Base-by-base conservation (phyloP, 2,329 filamentous ascomycete species). In the Epichloe glyceriae region DNA sequence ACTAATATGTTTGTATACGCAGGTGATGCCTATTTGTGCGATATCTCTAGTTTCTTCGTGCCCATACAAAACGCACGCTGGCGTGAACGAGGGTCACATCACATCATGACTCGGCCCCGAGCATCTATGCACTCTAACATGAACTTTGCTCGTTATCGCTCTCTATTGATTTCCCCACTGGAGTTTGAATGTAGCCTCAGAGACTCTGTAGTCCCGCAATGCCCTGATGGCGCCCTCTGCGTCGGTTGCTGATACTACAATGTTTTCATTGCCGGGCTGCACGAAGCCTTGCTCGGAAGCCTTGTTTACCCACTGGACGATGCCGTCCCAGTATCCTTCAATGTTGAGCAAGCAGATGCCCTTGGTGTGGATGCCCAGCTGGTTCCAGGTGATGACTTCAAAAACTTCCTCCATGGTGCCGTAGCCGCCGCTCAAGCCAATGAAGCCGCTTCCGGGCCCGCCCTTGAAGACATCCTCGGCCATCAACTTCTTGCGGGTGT, bases 331-430 rank as follows among this genome's bases (percentile, higher is more conserved):
- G 69, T 95, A 97, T 0, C 89, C 88, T 50, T 90, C 82, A 26
- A 96, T 76, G 66, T 97, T 97, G 58, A 87, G 80, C 46, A 96
- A 72, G 50, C 91, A 82, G 44, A 97, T 82, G 3, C 85, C 86
- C 47, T 78, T 74, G 59, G 75, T 76, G 69, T 97, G 93, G 57
- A 98, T 97, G 1, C 93, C 91, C 47, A 98, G 71, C 71, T 97
- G 93, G 67, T 96, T 97, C 90, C 93, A 98, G 11, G 88, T 94
- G 26, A 82, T 83, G 2, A 88, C 81, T 71, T 94, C 88, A 68
- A 95, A 89, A 64, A 98, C 76, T 75, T 98, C 93, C 72, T 98
- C 93, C 64, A 97, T 78, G 2, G 93, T 98, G 19, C 93, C 93
- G 67, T 91, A 98, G 0, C 93, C 93, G 42, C 91, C 91, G 50